phyloP scores from a whole-genome alignment of 2,329 filamentous ascomycete species.

The Neocatenulostroma microsporum region DNA sequence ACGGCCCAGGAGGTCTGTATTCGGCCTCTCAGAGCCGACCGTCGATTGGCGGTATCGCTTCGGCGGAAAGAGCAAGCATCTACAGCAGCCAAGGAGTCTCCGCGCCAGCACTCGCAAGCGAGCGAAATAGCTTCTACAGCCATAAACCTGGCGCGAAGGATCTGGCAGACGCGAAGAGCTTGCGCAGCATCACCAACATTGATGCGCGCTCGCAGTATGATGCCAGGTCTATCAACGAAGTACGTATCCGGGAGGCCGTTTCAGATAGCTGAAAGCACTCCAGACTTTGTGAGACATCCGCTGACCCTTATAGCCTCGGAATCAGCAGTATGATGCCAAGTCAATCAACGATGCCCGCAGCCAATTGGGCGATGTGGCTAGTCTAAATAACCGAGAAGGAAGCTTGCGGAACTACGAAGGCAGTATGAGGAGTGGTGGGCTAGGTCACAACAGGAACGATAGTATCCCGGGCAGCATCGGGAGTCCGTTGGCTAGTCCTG shows the following conservation, averaged over 20 bases:
- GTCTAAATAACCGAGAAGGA: conserved; percentile 30
- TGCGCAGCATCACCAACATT: conserved; percentile 29
- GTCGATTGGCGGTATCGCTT: conserved; percentile 47
- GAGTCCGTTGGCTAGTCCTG: conserved; percentile 54
- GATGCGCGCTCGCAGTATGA: conserved; percentile 35
- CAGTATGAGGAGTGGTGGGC: conserved; percentile 68
- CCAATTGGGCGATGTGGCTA: conserved; percentile 32
- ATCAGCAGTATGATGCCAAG: conserved; percentile 14
- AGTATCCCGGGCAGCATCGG: conserved; percentile 72
- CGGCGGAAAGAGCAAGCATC: conserved; percentile 65
- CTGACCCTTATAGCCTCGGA: too few relatives aligned
- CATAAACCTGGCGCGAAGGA: conserved; percentile 37
- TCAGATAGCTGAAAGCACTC: too few relatives aligned
- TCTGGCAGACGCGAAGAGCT: conserved; percentile 23
- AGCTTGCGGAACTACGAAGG: conserved; percentile 75
- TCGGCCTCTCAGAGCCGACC: conserved; percentile 50
- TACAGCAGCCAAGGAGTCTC: conserved; percentile 38
- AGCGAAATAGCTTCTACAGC: conserved; percentile 70
- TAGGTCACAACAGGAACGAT: conserved; percentile 72
- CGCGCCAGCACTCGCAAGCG: conserved; percentile 58
- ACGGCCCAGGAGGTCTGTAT: conserved; percentile 18
- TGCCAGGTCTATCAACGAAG: conserved; percentile 12
- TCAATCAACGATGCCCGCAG: conserved; percentile 14
- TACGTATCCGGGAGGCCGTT: too few relatives aligned
- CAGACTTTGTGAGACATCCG: too few relatives aligned